phyloP scores from a whole-genome alignment of 179 eudicot species.

The Spergularia azorica region DNA sequence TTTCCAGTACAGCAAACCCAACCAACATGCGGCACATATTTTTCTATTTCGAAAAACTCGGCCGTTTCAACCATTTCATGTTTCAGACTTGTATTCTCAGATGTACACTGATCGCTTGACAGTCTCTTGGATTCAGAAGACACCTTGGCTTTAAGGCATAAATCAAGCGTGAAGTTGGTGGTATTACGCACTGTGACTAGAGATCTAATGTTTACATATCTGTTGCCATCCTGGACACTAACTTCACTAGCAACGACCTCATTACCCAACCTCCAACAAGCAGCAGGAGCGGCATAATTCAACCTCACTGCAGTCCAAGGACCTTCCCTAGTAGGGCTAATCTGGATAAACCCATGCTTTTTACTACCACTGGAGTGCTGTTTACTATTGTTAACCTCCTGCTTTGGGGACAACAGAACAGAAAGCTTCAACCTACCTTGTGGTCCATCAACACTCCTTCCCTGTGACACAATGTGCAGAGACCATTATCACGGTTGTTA shows the following conservation, averaged over 20 bases:
- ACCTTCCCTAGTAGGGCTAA: slow-evolving; percentile 83
- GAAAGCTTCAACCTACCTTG: slow-evolving; percentile 69
- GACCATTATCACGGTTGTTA: slow-evolving; percentile 12
- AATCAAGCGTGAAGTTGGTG: slow-evolving; percentile 74
- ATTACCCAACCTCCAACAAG: slow-evolving; percentile 91
- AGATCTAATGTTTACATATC: slow-evolving; percentile 90
- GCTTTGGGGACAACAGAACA: slow-evolving; percentile 57
- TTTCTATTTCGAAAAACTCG: slow-evolving; percentile 73
- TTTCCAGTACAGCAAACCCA: slow-evolving; percentile 53
- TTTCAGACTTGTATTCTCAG: slow-evolving; percentile 34
- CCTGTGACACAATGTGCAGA: slow-evolving; percentile 44
- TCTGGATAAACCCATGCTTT: slow-evolving; percentile 74
- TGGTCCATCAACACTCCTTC: slow-evolving; percentile 25
- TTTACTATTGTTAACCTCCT: slow-evolving; percentile 44
- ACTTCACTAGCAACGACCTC: slow-evolving; percentile 97
- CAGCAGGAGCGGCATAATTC: slow-evolving; percentile 92
- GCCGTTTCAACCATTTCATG: slow-evolving; percentile 47
- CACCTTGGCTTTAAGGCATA: slow-evolving; percentile 63
- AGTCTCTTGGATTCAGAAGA: slow-evolving; percentile 35
- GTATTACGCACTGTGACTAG: slow-evolving; percentile 79
- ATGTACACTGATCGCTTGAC: slow-evolving; percentile 31
- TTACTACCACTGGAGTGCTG: slow-evolving; percentile 36
- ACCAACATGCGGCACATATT: slow-evolving; percentile 48
- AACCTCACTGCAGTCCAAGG: slow-evolving; percentile 93
- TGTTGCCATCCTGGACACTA: slow-evolving; percentile 68